A percentile compares a stretch with the other conserved stretches of the same genome.
phyloP scores from a whole-genome alignment of 257 asterid species.

The Paulownia fortunei region DNA sequence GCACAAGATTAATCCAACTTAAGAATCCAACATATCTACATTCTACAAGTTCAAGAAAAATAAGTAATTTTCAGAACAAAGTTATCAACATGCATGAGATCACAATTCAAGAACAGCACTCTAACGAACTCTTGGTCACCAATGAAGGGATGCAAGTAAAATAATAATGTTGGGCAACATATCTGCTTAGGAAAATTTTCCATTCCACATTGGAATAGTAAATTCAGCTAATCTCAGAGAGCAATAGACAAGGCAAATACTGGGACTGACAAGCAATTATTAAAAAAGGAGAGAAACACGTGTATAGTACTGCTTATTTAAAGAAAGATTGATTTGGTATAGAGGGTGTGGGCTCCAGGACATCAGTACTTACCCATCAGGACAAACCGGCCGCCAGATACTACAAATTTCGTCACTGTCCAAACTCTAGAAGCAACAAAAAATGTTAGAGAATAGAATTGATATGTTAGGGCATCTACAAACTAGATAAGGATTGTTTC shows the following conservation, averaged over 20 bases:
- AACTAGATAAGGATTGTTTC: constrained; percentile 21
- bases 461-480: constrained; percentile 7
- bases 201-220: background rate
- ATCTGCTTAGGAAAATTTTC: background rate
- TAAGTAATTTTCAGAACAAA: background rate
- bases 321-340: background rate
- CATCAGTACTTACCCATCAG: constrained; percentile 65
- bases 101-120: background rate
- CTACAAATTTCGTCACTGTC: constrained; percentile 70
- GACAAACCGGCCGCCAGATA: constrained; percentile 97
- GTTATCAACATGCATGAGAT: background rate
- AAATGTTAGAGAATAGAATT: constrained; percentile 26
- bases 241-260: background rate
- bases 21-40: no score
- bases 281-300: background rate
- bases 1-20: background rate
- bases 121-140: background rate
- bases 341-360: background rate
- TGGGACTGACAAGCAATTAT: background rate
- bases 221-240: background rate
- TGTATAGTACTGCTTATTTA: background rate
- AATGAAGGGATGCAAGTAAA: constrained; percentile 1
- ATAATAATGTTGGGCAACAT: background rate
- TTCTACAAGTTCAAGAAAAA: background rate
- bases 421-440: constrained; percentile 47